Base-by-base conservation (phyloP, 148 eudicot genomes). In the Arbutus unedo region DNA sequence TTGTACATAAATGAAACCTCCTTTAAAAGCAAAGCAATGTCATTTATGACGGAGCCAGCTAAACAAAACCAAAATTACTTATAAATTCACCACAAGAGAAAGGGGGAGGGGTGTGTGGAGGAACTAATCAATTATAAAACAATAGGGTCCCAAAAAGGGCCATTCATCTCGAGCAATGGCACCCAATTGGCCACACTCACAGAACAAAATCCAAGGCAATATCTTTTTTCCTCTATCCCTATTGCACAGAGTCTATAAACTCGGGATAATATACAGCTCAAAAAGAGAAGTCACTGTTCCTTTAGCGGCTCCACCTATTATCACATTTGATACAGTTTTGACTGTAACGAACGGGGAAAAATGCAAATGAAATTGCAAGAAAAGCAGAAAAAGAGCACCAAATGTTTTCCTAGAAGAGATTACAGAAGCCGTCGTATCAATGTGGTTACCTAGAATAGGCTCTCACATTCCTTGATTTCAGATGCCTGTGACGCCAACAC, bases 391-490 rank as follows among this genome's bases (percentile, higher is more conserved):
- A 83, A 81, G 60, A 77, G 84, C 71, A 23, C 31, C 51, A 62
- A 57, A 54, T 7, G 2, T 44, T 67, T 67, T 15, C 64, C 16
- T 79, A 43, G 49, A 64, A 25, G 79, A 89, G 86, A 85, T 82
- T 74, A 76, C 18, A 74, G 81, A 55, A 77, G 25, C 64, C 18
- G 79, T 55, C 25, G 43, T 43, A n/a, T 16, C 38, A 74, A 76
- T 19, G 9, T 14, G 47, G 49, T 67, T 57, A 13, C 70, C 87
- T 90, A 92, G 70, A 93, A 84, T 62, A 96, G 90, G 81, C 85
- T 86, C 87, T 88, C 86, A 84, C 99, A 96, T 55, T 90, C 93
- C 57, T 91, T 92, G 25, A 94, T 78, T 76, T 92, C 91, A 6
- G 88, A 74, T 43, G 92, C 92, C 82, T 94, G 98, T 0, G 90